These are phyloP conservation scores for Nidula niveotomentosa DNA, from an alignment of 1,284 basidiomycete genomes.

Conservation along the genomic window DNA sequence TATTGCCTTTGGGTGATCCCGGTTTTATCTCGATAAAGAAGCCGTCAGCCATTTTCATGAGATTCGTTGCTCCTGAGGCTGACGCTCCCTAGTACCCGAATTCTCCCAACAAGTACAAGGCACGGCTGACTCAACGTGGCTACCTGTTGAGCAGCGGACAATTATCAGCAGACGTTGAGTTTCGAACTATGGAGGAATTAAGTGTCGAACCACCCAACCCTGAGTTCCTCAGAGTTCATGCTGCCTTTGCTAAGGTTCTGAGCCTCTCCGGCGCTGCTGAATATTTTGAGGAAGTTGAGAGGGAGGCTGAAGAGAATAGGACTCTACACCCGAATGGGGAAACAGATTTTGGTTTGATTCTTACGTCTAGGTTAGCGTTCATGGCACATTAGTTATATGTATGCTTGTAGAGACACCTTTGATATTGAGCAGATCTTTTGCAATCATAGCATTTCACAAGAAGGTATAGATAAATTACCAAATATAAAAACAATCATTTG, in stretches of 20 bases:
- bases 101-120: slow-evolving; percentile 11
- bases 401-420: neutral
- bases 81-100: slow-evolving; percentile 8
- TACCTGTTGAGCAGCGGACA: slow-evolving; percentile 4
- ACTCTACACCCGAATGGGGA: neutral
- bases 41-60: neutral
- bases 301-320: neutral
- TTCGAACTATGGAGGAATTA: slow-evolving; percentile 4
- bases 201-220: slow-evolving; percentile 12
- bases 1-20: neutral
- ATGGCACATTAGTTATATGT: neutral
- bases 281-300: slow-evolving; percentile 9
- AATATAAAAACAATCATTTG: too few species aligned
- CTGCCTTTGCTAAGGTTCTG: slow-evolving; percentile 16
- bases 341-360: neutral
- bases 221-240: slow-evolving; percentile 13
- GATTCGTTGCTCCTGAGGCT: neutral
- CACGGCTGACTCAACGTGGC: neutral
- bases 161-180: slow-evolving; percentile 8
- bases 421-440: too few species aligned
- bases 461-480: too few species aligned
- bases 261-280: slow-evolving; percentile 9
- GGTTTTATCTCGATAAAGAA: neutral
- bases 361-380: neutral
- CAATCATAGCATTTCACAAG: too few species aligned